phyloP scores from a whole-genome alignment of 2,329 filamentous ascomycete species.

The Truncatella angustata region DNA sequence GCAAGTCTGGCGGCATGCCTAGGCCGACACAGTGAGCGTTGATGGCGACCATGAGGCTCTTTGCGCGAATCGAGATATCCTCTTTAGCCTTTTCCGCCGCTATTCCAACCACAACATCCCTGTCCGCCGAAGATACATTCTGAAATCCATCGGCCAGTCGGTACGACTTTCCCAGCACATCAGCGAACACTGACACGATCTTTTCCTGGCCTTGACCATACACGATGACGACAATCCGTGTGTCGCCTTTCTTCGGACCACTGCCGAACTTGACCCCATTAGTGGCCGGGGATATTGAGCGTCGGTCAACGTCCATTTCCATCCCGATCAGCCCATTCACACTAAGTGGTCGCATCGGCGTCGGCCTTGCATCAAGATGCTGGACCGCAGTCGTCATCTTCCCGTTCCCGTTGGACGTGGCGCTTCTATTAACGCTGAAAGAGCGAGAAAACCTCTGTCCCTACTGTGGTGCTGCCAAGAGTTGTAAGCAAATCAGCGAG shows the following conservation, averaged over 20 bases:
- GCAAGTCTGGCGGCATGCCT: conserved; percentile 65
- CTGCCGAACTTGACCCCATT: conserved; percentile 42
- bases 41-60: conserved; percentile 62
- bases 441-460: not conserved
- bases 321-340: conserved; percentile 26
- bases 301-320: conserved; percentile 24
- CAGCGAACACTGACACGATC: conserved; percentile 73
- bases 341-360: conserved; percentile 42
- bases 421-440: not conserved
- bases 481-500: not conserved
- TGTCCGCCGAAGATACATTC: conserved; percentile 51
- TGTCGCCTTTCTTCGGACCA: conserved; percentile 51
- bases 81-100: conserved; percentile 53
- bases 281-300: conserved; percentile 15
- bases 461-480: not conserved
- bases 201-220: conserved; percentile 70
- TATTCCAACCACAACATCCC: conserved; percentile 68
- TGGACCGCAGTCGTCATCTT: conserved; percentile 41
- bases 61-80: conserved; percentile 58
- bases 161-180: conserved; percentile 74
- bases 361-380: conserved; percentile 46
- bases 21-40: conserved; percentile 75
- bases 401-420: conserved; percentile 5
- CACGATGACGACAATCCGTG: conserved; percentile 62
- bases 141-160: conserved; percentile 56